These are phyloP conservation scores for Exophiala dermatitidis DNA, from an alignment of 2,329 filamentous ascomycete species.

Conservation along the genomic window DNA sequence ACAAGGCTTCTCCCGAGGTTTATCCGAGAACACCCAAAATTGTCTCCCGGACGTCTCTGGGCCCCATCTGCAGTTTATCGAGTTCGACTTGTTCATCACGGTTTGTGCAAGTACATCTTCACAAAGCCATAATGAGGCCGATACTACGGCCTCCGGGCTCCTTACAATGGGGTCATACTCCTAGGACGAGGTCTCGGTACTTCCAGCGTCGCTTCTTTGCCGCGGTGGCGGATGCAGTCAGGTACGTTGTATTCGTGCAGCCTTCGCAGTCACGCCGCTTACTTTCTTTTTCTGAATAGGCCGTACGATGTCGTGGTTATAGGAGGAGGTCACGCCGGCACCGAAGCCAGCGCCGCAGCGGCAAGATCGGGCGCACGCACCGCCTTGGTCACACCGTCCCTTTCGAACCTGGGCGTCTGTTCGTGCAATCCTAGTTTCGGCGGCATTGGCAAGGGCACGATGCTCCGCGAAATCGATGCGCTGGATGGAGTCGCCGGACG, in stretches of 20 bases:
- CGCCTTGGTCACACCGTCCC: constrained; percentile 77
- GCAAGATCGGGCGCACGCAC: constrained; percentile 83
- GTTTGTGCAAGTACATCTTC: not conserved
- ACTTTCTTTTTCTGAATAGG: constrained; percentile 36
- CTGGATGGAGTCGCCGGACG: constrained; percentile 82
- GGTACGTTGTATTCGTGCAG: constrained; percentile 4
- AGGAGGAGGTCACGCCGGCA: constrained; percentile 89
- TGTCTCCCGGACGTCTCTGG: not conserved
- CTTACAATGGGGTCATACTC: constrained; percentile 25
- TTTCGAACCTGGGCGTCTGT: constrained; percentile 86
- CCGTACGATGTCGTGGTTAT: constrained; percentile 90
- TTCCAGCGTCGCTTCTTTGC: constrained; percentile 24
- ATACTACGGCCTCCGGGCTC: constrained; percentile 10
- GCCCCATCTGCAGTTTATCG: not conserved
- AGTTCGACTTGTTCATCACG: not conserved
- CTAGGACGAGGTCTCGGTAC: constrained; percentile 21
- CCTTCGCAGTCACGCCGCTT: not conserved
- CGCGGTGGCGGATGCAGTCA: constrained; percentile 20
- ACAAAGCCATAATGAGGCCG: constrained; percentile 12
- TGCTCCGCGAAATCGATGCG: constrained; percentile 90
- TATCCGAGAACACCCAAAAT: constrained; percentile 4
- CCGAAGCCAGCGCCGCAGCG: constrained; percentile 85
- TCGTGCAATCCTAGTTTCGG: constrained; percentile 97
- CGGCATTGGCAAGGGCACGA: constrained; percentile 96
- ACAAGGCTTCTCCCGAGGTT: constrained; percentile 1